Base-by-base conservation (phyloP, 2,329 filamentous ascomycete species). In the Colletotrichum tabaci region DNA sequence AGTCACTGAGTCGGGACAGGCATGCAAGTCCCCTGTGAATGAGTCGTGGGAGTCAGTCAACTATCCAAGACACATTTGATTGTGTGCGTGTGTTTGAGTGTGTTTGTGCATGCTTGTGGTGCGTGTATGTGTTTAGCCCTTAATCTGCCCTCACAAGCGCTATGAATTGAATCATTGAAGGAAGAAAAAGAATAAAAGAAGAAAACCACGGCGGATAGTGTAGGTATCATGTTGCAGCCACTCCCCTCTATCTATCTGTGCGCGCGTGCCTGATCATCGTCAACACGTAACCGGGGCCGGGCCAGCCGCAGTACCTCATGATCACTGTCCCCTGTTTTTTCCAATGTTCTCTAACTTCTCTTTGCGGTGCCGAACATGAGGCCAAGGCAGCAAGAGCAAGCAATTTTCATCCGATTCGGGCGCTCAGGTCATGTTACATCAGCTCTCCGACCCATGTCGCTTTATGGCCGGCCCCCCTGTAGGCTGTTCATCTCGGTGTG, bases 231-330 rank as follows among this genome's bases (percentile, higher is more conserved):
- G 60, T 61, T 44, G 66, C 53, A 56, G 56, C 53, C 61, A 61
- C 47, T 66, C 55, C 53, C 49, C 8, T 35, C 35, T 38, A 30
- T 6, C 26, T 30, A 38, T 38, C 35, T 38, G 35, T 72, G 61
- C 18, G 66, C 66, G 70, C 61, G 55, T 71, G 68, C 58, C 65
- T 68, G 65, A 71, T 71, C 58, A 60, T 68, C 68, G 23, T 30
- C 57, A 63, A 53, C 38, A 46, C 15, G 46, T 55, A n/a, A 60
- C 57, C n/a, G 26, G 8, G 15, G 21, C 38, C 49, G 18, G 35
- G 58, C 38, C 42, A 67, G 67, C 40, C 38, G 15, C 16, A 15
- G 16, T 40, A 26, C 30, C 55, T 38, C 44, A 50, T 47, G 47
- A 53, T 53, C 61, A 49, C 15, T 50, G 38, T 30, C 40, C 18